Evolutionary conservation across 2,329 filamentous ascomycete genomes (phyloP), one percentile per base, ranked within the genome.

Genomic region (Cercospora berteroae): DNA sequence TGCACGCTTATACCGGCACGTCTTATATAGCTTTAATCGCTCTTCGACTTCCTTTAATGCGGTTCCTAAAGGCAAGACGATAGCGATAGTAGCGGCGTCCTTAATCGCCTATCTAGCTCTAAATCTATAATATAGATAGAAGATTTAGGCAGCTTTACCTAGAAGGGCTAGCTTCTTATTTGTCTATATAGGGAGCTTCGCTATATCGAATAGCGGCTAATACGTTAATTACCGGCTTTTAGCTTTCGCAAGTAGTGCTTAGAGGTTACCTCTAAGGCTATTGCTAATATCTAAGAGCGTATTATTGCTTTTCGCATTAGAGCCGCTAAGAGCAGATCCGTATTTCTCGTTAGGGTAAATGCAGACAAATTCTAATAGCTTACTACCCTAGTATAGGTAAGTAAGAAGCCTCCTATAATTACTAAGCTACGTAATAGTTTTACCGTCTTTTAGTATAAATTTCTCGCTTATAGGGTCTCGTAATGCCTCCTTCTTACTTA

Each of bases 71-170:
- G 84, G 83, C 0, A 91, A 79, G 6, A 91, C 80, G 1, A 85
- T 83, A 0, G 82, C 83, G 0, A 92, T 74, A 0, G 87, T 83
- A 0, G 84, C 85, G 0, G 85, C 88, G 69, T 92, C 89, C 74
- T 92, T 89, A 52, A 91, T 90, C 0, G 89, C 89, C 65, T 86
- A 81, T 0, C 79, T 87, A 8, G 84, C 89, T 2, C 88, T 89
- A 74, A 89, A 87, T 0, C 84, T 87, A 77, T 88, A 86, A 68
- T 87, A 84, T 23, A 66, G 89, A 0, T 88, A 79, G 72, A 91
- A 90, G 0, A 89, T 88, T 74, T 92, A 89, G 0, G 88, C 89
- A 0, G 89, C 88, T 74, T 91, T 89, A 0, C 89, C 89, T 0
- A 91, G 76, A 0, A 90, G 76, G 0, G 83, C 87, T 18, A 90